A percentile compares a stretch with the other conserved stretches of the same genome.
Conservation (phyloP, 2,329 filamentous ascomycete genomes). For the Botrytis fabae region DNA sequence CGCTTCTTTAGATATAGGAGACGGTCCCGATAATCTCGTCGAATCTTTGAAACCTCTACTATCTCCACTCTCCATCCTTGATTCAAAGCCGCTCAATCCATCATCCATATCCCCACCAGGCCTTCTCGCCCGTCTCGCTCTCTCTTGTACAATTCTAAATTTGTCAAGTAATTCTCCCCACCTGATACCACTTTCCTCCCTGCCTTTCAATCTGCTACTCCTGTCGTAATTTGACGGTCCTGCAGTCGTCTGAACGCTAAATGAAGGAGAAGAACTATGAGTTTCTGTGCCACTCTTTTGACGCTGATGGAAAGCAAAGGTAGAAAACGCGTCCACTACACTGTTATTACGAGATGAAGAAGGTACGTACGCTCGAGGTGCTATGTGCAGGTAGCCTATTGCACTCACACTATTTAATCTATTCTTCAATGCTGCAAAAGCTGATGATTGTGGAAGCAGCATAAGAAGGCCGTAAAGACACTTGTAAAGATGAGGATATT, state of each 20-base stretch:
- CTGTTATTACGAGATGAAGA: conserved; percentile 41
- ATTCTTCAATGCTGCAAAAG: conserved; percentile 95
- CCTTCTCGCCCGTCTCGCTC: conserved; percentile 70
- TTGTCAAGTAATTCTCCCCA: conserved; percentile 95
- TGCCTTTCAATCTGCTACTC: conserved; percentile 70
- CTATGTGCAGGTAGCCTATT: conserved; percentile 89
- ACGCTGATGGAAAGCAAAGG: conserved; percentile 39
- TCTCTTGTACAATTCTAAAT: conserved; percentile 88
- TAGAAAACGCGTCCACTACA: conserved; percentile 40
- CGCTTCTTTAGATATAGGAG: conserved; percentile 50
- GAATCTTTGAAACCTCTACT: conserved; percentile 44
- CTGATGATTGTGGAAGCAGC: conserved; percentile 96
- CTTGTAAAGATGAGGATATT: conserved; percentile 93
- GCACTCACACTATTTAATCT: conserved; percentile 95
- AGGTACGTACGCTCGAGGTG: conserved; percentile 70
- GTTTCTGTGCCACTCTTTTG: conserved; percentile 38
- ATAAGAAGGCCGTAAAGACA: conserved; percentile 96
- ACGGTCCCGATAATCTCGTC: conserved; percentile 41
- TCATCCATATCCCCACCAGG: conserved; percentile 49
- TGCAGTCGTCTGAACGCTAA: conserved; percentile 50
- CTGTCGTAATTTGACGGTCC: conserved; percentile 64
- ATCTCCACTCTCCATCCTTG: conserved; percentile 37
- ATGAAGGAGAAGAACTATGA: conserved; percentile 38
- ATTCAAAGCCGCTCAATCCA: conserved; percentile 52
- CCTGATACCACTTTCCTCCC: conserved; percentile 81